These are phyloP conservation scores for Phalaenopsis equestris DNA, from an alignment of 106 monocot species.

Conservation along the genomic window DNA sequence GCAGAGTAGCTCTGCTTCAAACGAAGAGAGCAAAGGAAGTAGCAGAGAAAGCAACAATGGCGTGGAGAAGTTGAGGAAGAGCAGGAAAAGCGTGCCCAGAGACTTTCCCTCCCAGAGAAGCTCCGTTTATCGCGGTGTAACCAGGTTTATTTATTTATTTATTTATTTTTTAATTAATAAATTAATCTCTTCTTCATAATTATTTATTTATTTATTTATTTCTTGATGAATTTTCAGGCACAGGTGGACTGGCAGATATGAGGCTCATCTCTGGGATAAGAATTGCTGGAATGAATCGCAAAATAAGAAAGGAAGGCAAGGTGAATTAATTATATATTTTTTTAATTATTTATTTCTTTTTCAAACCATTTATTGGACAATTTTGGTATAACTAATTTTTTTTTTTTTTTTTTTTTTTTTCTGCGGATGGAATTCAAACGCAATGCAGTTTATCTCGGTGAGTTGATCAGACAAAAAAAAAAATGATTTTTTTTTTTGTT, in stretches of 20 bases:
- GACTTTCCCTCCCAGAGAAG: constrained; percentile 62
- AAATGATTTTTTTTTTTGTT: background rate
- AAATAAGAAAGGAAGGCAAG: constrained; percentile 86
- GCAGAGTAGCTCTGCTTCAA: constrained; percentile 11
- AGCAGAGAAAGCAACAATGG: background rate
- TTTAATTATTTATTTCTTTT: background rate
- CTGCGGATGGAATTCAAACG: background rate
- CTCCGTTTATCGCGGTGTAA: constrained; percentile 74
- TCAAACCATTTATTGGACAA: background rate
- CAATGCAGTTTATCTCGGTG: constrained; percentile 12
- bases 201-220: background rate
- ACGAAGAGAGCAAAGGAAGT: background rate
- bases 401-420: background rate
- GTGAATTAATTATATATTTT: constrained; percentile 13
- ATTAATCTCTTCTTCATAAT: background rate
- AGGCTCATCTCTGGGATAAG: constrained; percentile 85
- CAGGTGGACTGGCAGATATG: constrained; percentile 75
- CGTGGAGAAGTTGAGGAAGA: constrained; percentile 44
- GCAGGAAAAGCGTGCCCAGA: constrained; percentile 47
- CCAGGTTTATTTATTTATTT: constrained; percentile 34
- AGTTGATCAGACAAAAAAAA: background rate
- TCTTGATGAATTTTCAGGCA: constrained; percentile 31
- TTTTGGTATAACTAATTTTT: background rate
- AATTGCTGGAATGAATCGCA: constrained; percentile 70
- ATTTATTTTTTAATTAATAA: background rate